Evolutionary conservation across 495 filamentous ascomycete species (phyloP).

Genomic region (Chlorociboria aeruginascens): DNA sequence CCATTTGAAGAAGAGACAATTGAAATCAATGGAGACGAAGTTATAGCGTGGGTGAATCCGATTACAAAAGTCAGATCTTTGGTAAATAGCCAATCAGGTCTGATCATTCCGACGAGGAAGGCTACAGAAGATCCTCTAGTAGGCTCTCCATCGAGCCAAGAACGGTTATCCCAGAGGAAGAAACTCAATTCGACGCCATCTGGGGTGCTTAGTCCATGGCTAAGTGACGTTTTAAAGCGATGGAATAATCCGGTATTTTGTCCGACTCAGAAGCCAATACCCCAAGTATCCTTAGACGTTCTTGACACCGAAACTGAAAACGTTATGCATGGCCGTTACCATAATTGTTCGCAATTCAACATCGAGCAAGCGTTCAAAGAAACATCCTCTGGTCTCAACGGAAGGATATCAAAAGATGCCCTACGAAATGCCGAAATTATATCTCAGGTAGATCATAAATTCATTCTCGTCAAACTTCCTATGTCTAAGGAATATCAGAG

Average conservation of each 20-base stretch:
- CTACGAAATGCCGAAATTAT: slow-evolving; percentile 56
- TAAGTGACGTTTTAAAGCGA: slow-evolving; percentile 23
- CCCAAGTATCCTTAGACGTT: slow-evolving; percentile 9
- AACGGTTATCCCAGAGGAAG: neutral
- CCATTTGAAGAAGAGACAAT: neutral
- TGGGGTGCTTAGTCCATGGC: slow-evolving; percentile 26
- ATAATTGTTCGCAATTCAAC: slow-evolving; percentile 17
- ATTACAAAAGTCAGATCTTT: slow-evolving; percentile 43
- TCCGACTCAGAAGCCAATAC: slow-evolving; percentile 23
- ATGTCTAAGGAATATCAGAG: neutral
- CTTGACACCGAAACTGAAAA: slow-evolving; percentile 37
- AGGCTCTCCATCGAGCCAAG: neutral
- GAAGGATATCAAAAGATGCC: slow-evolving; percentile 50
- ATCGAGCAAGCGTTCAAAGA: slow-evolving; percentile 13
- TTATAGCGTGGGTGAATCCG: slow-evolving; percentile 58
- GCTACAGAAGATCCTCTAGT: neutral
- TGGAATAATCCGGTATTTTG: slow-evolving; percentile 30
- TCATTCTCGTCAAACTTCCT: slow-evolving; percentile 50
- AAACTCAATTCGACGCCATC: neutral
- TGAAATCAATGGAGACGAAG: slow-evolving; percentile 20
- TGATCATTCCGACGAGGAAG: slow-evolving; percentile 13
- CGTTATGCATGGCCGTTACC: slow-evolving; percentile 5
- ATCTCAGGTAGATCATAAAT: slow-evolving; percentile 81
- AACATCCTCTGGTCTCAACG: slow-evolving; percentile 11
- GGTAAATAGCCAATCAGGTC: slow-evolving; percentile 52